These are phyloP conservation scores for Verbena officinalis DNA, from an alignment of 257 asterid genomes.

Conservation along the genomic window DNA sequence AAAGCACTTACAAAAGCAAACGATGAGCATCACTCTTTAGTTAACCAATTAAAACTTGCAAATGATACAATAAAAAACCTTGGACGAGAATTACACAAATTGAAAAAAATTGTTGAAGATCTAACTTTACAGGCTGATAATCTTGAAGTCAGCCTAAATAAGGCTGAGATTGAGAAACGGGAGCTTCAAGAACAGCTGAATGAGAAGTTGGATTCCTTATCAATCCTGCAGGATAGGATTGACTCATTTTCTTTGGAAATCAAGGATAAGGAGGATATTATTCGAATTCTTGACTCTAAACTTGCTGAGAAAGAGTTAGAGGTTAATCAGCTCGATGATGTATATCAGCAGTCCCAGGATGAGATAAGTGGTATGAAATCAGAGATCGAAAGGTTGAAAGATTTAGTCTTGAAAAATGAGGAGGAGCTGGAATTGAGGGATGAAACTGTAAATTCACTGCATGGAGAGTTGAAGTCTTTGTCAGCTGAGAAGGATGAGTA, in stretches of 20 bases:
- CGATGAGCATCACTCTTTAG: conserved; percentile 52
- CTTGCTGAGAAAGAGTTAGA: conserved; percentile 56
- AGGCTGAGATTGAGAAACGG: conserved; percentile 45
- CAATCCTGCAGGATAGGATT: conserved; percentile 56
- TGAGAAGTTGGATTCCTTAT: conserved; percentile 53
- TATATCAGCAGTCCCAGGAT: conserved; percentile 49
- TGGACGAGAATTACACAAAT: conserved; percentile 55
- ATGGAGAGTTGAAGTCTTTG: conserved; percentile 39
- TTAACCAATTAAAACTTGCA: conserved; percentile 48
- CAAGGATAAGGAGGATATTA: conserved; percentile 53
- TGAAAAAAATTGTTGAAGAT: conserved; percentile 44
- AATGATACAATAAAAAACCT: conserved; percentile 36
- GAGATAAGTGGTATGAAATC: conserved; percentile 39
- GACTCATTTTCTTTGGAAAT: conserved; percentile 56
- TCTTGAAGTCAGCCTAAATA: conserved; percentile 46
- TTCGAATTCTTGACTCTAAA: conserved; percentile 35
- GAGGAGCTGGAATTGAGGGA: conserved; percentile 56
- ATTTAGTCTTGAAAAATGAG: conserved; percentile 41
- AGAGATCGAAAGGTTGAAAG: conserved; percentile 52
- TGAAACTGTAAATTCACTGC: conserved; percentile 42
- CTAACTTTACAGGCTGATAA: conserved; percentile 44
- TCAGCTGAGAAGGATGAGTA: conserved; percentile 51
- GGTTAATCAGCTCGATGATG: conserved; percentile 37
- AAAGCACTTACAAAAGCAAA: conserved; percentile 48
- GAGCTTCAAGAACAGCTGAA: conserved; percentile 58